Base-by-base conservation (phyloP, 345 rosid species). In the Syzygium grande region DNA sequence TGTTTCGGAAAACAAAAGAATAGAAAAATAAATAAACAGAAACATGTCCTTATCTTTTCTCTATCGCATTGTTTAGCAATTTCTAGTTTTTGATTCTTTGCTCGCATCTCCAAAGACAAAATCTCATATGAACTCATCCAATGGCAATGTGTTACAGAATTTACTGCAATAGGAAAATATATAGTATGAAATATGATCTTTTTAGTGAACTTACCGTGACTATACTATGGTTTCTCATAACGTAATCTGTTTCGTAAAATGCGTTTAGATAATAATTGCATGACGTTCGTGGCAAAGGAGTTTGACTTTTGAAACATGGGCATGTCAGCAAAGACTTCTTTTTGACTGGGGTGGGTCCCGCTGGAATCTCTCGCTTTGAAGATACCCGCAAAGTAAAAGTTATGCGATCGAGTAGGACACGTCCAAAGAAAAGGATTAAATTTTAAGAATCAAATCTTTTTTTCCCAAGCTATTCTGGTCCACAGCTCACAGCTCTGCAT, bases 291-390 rank as follows among this genome's bases (percentile, higher is more conserved):
- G 14, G 27, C 65, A 51, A 15, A 41, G 83, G 5, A 38, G 41
- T 29, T 86, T 65, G 83, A 86, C 83, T 22, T 29, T 49, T 21
- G 83, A 41, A 17, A 49, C 27, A 16, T 29, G 55, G 83, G 83
- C 65, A 63, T 86, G 87, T 86, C 87, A 86, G 87, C 83, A 86
- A 49, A 17, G 58, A 52, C 58, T 29, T 22, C 53, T 41, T 63
- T 86, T 86, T 86, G 87, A 86, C 87, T 41, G 41, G 7, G 84
- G 23, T 23, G 80, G 87, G 83, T 78, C 80, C 58, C n/a, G 15
- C 22, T 15, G 41, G 87, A 86, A 63, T 86, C 87, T 86, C 51
- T 84, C 30, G 46, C 87, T 86, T 86, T 86, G 56, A 25, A 86
- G 87, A 86, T 86, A 27, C 87, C 87, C 83, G 21, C 11, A 52